Evolutionary conservation across 768 basidiomycete species (phyloP), one percentile per base, ranked within the genome.

Genomic region (Trametes punicea): DNA sequence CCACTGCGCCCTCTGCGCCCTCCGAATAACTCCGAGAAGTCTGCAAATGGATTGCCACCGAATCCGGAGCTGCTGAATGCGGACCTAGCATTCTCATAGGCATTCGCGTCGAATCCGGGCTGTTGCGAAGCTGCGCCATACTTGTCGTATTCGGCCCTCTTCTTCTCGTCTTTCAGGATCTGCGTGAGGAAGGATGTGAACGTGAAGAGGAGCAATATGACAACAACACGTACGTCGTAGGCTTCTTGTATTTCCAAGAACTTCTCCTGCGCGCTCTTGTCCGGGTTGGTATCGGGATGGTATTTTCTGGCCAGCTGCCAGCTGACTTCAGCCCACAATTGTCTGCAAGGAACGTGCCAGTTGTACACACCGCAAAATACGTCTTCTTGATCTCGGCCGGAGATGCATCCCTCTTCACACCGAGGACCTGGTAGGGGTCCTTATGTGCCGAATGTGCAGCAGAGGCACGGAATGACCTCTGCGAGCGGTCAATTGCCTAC

Each of bases 241-340:
- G 97, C 97, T 64, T 85, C 82, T 69, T 98, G 97, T 55, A 98
- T 98, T 71, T 99, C 96, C 16, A 95, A 80, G 70, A 99, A 99
- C 69, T 90, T 92, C 60, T 90, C 90, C 64, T 92, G 87, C 0
- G 96, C 92, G 44, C 77, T 79, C 65, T 92, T 89, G 73, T 96
- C 92, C 38, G 93, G 89, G 73, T 94, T 98, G 11, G 94, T 94
- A 67, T 99, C 97, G 0, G 97, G 97, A 71, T 99, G 97, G 67
- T 89, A 97, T 77, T 98, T 96, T 59, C 96, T 90, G 16, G 97
- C 97, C 61, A 99, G 87, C 96, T 97, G 67, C n/a, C 7, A 30
- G 6, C 10, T 3, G 4, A 3, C n/a, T 20, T 27, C n/a, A n/a
- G n/a, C n/a, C n/a, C n/a, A n/a, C n/a, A n/a, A n/a, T n/a, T n/a